phyloP scores from a whole-genome alignment of 2,329 filamentous ascomycete species.

The Pseudopyricularia javanii region DNA sequence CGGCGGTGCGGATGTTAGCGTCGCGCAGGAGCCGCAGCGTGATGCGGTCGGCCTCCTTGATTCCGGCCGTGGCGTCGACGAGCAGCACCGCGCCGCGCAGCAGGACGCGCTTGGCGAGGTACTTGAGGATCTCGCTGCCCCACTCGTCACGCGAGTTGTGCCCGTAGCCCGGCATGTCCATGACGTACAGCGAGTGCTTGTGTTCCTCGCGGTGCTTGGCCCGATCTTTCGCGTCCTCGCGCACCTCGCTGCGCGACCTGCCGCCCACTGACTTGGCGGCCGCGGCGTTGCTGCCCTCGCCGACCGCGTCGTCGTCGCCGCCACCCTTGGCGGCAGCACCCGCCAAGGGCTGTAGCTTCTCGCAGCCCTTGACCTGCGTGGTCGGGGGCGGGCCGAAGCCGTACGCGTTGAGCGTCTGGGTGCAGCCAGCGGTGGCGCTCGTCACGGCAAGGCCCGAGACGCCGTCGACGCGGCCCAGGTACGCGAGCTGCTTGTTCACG shows the following conservation, averaged over 20 bases:
- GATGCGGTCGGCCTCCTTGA: constrained; percentile 34
- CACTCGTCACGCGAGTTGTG: constrained; percentile 27
- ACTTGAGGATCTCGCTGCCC: constrained; percentile 39
- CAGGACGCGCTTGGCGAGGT: constrained; percentile 31
- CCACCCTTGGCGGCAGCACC: constrained; percentile 9
- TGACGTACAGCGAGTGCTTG: constrained; percentile 19
- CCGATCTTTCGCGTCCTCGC: constrained; percentile 11
- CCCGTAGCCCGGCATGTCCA: constrained; percentile 25
- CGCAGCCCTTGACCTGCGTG: constrained; percentile 5
- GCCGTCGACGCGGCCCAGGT: constrained; percentile 15
- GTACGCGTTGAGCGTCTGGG: constrained; percentile 42
- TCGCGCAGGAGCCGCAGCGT: constrained; percentile 33
- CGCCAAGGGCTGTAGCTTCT: background rate
- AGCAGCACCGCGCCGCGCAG: constrained; percentile 40
- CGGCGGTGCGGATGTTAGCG: constrained; percentile 29
- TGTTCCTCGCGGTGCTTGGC: background rate
- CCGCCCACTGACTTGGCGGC: constrained; percentile 8
- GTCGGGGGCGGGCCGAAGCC: constrained; percentile 33
- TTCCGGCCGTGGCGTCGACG: constrained; percentile 37
- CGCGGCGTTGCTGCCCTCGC: background rate
- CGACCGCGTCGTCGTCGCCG: background rate
- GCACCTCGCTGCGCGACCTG: constrained; percentile 9
- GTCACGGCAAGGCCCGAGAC: constrained; percentile 39
- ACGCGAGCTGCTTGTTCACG: constrained; percentile 5
- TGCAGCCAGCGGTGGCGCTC: constrained; percentile 37